phyloP scores from a whole-genome alignment of 805 yeast species.

The Candida loeiensis region DNA sequence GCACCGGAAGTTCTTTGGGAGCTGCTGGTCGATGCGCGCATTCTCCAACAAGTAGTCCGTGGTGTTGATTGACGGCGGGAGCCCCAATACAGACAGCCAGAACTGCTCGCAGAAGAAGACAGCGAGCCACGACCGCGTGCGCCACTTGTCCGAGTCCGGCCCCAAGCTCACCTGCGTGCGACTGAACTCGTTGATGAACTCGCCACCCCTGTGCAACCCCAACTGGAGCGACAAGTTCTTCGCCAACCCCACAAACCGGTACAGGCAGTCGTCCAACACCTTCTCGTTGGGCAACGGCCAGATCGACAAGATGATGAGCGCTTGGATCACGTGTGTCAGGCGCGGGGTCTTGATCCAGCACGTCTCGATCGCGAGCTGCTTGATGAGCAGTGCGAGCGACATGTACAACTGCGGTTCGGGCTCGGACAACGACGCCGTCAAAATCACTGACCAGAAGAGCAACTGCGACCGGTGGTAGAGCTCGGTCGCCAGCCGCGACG shows the following conservation, averaged over 20 bases:
- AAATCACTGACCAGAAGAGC: slow-evolving; percentile 85
- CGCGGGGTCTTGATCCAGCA: slow-evolving; percentile 93
- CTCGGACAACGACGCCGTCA: slow-evolving; percentile 81
- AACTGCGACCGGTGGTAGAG: slow-evolving; percentile 79
- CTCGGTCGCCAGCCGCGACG: slow-evolving; percentile 67
- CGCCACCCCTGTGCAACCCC: slow-evolving; percentile 84
- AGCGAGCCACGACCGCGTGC: slow-evolving; percentile 90
- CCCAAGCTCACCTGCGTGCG: slow-evolving; percentile 80
- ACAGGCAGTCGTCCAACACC: slow-evolving; percentile 87
- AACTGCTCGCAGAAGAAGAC: slow-evolving; percentile 85
- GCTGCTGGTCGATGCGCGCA: slow-evolving; percentile 61
- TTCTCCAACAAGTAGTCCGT: slow-evolving; percentile 75
- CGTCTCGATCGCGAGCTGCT: slow-evolving; percentile 83
- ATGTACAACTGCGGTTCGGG: slow-evolving; percentile 82
- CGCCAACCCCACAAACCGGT: slow-evolving; percentile 83
- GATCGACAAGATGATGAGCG: slow-evolving; percentile 72
- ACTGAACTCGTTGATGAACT: slow-evolving; percentile 85
- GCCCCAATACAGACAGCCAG: slow-evolving; percentile 83
- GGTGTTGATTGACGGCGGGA: slow-evolving; percentile 82
- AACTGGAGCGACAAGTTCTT: slow-evolving; percentile 79
- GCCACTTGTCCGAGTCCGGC: slow-evolving; percentile 90
- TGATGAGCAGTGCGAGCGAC: slow-evolving; percentile 70
- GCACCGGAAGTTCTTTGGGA: slow-evolving; percentile 71
- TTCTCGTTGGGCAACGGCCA: slow-evolving; percentile 96
- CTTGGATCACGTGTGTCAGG: slow-evolving; percentile 90